Conservation (phyloP, 148 eudicot genomes). For the Nepenthes gracilis region DNA sequence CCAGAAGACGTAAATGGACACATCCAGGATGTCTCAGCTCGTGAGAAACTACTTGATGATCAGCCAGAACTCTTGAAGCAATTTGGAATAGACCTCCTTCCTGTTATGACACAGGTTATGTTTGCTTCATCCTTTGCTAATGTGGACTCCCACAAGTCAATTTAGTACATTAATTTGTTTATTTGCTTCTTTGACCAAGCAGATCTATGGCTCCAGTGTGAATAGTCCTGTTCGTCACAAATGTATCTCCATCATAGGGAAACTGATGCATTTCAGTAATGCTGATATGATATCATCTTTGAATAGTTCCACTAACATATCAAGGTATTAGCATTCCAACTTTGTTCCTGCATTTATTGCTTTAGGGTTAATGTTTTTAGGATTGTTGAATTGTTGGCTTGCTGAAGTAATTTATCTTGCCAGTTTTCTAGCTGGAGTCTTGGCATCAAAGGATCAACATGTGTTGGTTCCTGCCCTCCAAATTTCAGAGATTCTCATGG, state of each 20-base stretch:
- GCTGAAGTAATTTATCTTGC: not conserved
- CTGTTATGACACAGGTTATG: slow-evolving; percentile 81
- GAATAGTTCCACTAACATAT: slow-evolving; percentile 58
- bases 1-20: slow-evolving; percentile 49
- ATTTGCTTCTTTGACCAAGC: slow-evolving; percentile 10
- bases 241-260: slow-evolving; percentile 90
- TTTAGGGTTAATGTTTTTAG: not conserved
- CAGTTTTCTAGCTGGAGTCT: slow-evolving; percentile 95
- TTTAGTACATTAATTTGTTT: not conserved
- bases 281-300: slow-evolving; percentile 79
- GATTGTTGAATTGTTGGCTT: slow-evolving; percentile 1
- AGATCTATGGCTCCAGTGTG: slow-evolving; percentile 98
- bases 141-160: not conserved
- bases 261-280: slow-evolving; percentile 90
- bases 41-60: slow-evolving; percentile 66
- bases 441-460: slow-evolving; percentile 98
- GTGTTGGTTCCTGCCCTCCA: slow-evolving; percentile 93
- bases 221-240: slow-evolving; percentile 97
- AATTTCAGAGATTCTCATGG: slow-evolving; percentile 89
- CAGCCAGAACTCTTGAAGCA: slow-evolving; percentile 92
- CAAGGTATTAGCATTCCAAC: slow-evolving; percentile 38
- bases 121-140: not conserved
- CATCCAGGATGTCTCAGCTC: slow-evolving; percentile 47
- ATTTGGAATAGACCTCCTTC: slow-evolving; percentile 90
- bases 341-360: not conserved